Evolutionary conservation across 176 grass and related monocot species (phyloP).

Genomic region (Aechmea fasciata): DNA sequence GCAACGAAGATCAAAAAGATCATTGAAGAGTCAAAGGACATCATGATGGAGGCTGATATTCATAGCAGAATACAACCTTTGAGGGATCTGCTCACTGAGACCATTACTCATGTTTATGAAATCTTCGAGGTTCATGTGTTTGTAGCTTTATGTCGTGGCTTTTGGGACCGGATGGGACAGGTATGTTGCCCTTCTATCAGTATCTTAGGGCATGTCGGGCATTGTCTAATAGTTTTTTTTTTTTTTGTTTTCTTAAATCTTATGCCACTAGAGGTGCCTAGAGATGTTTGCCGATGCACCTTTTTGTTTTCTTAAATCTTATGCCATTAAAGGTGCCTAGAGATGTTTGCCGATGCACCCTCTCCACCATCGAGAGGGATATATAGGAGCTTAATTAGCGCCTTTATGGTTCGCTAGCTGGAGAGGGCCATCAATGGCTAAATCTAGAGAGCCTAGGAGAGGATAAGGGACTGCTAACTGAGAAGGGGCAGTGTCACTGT

Average conservation of each 20-base stretch:
- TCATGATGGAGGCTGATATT: conserved; percentile 86
- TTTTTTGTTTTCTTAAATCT: neutral
- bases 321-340: too few relatives aligned
- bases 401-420: too few relatives aligned
- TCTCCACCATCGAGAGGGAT: too few relatives aligned
- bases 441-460: too few relatives aligned
- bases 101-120: conserved; percentile 67
- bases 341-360: too few relatives aligned
- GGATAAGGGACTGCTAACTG: too few relatives aligned
- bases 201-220: neutral
- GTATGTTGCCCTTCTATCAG: conserved; percentile 19
- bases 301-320: neutral
- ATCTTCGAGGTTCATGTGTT: conserved; percentile 88
- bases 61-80: conserved; percentile 75
- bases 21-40: conserved; percentile 81
- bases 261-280: too few relatives aligned
- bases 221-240: too few relatives aligned
- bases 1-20: conserved; percentile 94
- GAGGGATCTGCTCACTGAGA: conserved; percentile 61
- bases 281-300: too few relatives aligned
- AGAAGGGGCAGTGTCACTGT: too few relatives aligned
- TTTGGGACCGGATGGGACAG: conserved; percentile 98
- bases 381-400: too few relatives aligned
- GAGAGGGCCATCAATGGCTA: too few relatives aligned
- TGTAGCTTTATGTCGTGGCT: conserved; percentile 65